These are phyloP conservation scores for Amaranthus palmeri DNA, from an alignment of 148 eudicot species.

Conservation along the genomic window DNA sequence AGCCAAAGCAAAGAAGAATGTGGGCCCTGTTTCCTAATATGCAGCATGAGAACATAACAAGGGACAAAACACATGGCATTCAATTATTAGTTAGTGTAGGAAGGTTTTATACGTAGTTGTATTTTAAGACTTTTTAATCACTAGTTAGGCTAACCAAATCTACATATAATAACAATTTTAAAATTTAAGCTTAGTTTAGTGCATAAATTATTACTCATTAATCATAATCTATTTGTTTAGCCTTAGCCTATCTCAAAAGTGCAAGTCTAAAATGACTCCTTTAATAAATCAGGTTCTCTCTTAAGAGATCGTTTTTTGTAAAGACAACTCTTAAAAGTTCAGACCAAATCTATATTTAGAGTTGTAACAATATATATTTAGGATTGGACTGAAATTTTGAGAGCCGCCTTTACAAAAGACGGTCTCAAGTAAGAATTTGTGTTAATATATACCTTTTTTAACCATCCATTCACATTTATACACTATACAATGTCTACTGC, in stretches of 20 bases:
- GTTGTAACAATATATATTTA: too few species aligned
- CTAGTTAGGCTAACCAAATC: constrained; percentile 25
- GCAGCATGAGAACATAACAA: constrained; percentile 24
- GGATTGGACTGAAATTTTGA: too few species aligned
- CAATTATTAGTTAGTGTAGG: not conserved
- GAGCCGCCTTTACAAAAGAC: too few species aligned
- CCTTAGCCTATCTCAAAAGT: too few species aligned
- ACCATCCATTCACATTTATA: too few species aligned
- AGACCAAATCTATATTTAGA: too few species aligned
- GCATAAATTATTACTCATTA: not conserved
- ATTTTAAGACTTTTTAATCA: not conserved
- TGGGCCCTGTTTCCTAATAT: constrained; percentile 25
- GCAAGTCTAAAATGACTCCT: too few species aligned
- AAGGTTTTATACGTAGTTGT: constrained; percentile 7
- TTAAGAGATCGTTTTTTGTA: too few species aligned
- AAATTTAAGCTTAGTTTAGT: not conserved
- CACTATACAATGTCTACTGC: too few species aligned
- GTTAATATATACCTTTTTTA: not conserved
- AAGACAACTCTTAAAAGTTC: too few species aligned
- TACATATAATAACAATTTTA: not conserved
- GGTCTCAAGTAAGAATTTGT: too few species aligned
- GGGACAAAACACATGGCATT: constrained; percentile 10
- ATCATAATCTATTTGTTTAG: not conserved
- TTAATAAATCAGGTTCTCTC: too few species aligned
- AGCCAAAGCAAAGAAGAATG: constrained; percentile 2